Percentiles rank a stretch among this genome's conserved stretches.
phyloP scores from a whole-genome alignment of 208 protist genomes.

The Strigomonas culicis region DNA sequence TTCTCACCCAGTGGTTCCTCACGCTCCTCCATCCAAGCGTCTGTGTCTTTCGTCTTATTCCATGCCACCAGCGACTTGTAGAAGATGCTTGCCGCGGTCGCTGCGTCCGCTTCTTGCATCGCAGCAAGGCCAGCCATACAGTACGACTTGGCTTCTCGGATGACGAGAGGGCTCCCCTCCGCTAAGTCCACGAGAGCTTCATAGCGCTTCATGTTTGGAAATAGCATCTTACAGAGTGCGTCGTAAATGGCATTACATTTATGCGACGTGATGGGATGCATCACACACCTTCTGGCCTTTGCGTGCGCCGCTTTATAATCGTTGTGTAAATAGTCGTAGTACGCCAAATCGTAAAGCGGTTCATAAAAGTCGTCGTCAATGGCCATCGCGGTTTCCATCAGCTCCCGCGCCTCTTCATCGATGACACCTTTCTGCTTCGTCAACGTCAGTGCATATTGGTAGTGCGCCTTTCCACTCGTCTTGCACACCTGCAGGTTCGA shows the following conservation, averaged over 20 bases:
- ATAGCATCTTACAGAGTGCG: conserved; percentile 18
- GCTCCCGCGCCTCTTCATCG: conserved; percentile 20
- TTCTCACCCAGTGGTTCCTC: neutral
- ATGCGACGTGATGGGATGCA: conserved; percentile 21
- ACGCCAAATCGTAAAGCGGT: conserved; percentile 43
- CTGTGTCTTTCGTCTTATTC: conserved; percentile 2
- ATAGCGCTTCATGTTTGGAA: conserved; percentile 33
- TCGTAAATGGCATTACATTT: conserved; percentile 24
- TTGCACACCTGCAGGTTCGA: conserved; percentile 38
- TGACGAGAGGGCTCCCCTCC: conserved; percentile 5
- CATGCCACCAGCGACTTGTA: conserved; percentile 17
- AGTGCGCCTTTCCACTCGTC: conserved; percentile 44
- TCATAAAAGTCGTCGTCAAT: conserved; percentile 33
- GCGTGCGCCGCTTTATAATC: conserved; percentile 25
- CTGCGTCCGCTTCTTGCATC: conserved; percentile 6
- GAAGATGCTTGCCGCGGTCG: conserved; percentile 15
- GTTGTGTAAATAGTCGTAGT: conserved; percentile 22
- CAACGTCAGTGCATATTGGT: conserved; percentile 22
- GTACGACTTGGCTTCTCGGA: conserved; percentile 27
- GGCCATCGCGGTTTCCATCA: conserved; percentile 23
- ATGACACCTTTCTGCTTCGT: conserved; percentile 14
- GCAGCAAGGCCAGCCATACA: conserved; percentile 23
- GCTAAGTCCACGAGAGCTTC: conserved; percentile 37
- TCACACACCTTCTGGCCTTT: conserved; percentile 33
- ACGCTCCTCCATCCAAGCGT: no score